Percentiles rank a stretch among this genome's conserved stretches.
phyloP scores from a whole-genome alignment of 768 basidiomycete genomes.

The Xanthoconium purpureum region DNA sequence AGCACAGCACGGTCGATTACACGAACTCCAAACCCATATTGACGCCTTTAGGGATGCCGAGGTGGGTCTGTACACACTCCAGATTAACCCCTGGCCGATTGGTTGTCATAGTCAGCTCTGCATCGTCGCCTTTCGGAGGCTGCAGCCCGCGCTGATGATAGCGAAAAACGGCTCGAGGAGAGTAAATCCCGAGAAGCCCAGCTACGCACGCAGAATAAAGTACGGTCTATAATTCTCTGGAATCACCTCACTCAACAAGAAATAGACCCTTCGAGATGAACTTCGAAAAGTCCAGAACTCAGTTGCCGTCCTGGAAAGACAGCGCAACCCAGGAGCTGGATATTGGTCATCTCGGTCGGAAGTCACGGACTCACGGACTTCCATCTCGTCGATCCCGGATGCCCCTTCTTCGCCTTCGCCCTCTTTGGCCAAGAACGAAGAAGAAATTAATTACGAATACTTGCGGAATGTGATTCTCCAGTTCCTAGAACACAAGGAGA shows the following conservation, averaged over 20 bases:
- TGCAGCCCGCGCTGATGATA: conserved; percentile 43
- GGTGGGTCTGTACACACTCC: conserved; percentile 40
- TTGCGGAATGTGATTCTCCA: conserved; percentile 94
- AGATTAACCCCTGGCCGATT: neutral
- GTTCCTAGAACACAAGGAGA: conserved; percentile 97
- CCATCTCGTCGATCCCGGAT: conserved; percentile 43
- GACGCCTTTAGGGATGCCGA: conserved; percentile 55
- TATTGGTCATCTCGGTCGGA: conserved; percentile 70
- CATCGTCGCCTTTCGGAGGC: conserved; percentile 49
- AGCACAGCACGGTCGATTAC: conserved; percentile 48
- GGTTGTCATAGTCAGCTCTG: conserved; percentile 38
- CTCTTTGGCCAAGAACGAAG: conserved; percentile 53
- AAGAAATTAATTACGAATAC: conserved; percentile 95
- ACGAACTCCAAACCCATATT: conserved; percentile 52
- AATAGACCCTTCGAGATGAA: conserved; percentile 86
- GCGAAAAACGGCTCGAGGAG: conserved; percentile 75
- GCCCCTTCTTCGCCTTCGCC: conserved; percentile 35
- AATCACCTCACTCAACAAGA: conserved; percentile 6
- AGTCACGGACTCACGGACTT: conserved; percentile 32
- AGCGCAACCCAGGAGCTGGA: conserved; percentile 90
- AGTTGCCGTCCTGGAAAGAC: conserved; percentile 82
- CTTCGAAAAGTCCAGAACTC: conserved; percentile 94
- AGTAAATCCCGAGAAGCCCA: conserved; percentile 65
- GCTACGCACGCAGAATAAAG: conserved; percentile 76
- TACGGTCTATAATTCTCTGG: conserved; percentile 26